Conservation (phyloP, 768 basidiomycete species). For the Leccinum disarticulatum region DNA sequence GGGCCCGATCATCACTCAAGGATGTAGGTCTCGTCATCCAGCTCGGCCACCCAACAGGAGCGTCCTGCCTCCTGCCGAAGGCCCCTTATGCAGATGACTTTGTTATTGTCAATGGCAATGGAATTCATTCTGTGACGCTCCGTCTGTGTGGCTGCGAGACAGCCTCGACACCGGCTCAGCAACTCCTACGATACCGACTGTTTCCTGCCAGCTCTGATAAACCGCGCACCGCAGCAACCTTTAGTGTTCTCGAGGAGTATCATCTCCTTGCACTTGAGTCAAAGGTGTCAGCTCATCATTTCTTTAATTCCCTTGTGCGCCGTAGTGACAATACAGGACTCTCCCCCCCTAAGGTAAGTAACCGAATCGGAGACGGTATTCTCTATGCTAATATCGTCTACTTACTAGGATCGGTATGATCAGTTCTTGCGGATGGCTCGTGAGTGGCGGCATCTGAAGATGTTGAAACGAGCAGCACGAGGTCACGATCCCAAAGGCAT, state of each 20-base stretch:
- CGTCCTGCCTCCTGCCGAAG: not conserved
- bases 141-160: not conserved
- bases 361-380: too few relatives aligned
- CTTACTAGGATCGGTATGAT: not conserved
- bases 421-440: not conserved
- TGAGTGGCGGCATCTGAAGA: not conserved
- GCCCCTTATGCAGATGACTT: not conserved
- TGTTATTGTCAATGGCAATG: not conserved
- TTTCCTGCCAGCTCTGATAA: not conserved
- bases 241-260: not conserved
- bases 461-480: not conserved
- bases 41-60: not conserved
- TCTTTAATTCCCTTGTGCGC: not conserved
- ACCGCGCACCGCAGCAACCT: not conserved
- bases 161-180: not conserved
- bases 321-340: not conserved
- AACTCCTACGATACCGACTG: not conserved
- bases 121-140: not conserved
- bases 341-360: not conserved
- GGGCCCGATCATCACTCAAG: not conserved
- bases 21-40: not conserved
- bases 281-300: not conserved
- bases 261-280: not conserved
- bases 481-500: slow-evolving; percentile 17
- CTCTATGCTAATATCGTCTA: too few relatives aligned